Percentiles rank a stretch among this genome's conserved stretches.
These are phyloP conservation scores for Sugiyamaella smithiae DNA, from an alignment of 805 yeast genomes.

Conservation along the genomic window DNA sequence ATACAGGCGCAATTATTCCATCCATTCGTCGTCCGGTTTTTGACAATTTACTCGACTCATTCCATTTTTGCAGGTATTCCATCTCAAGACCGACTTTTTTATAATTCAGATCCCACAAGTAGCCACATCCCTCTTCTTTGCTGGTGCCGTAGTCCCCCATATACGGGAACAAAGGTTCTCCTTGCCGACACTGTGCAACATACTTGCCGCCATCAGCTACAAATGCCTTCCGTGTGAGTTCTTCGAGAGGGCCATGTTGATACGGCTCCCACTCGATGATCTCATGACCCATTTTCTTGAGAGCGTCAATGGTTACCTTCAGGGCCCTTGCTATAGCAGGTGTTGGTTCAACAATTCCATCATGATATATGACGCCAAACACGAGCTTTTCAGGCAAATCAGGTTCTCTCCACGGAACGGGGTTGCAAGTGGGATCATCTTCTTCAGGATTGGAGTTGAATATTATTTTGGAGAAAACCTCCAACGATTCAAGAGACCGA, in stretches of 20 bases:
- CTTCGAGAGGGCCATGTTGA: background rate
- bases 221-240: background rate
- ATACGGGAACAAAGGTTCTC: background rate
- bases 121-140: background rate
- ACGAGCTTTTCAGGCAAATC: slow-evolving; percentile 42
- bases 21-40: slow-evolving; percentile 15
- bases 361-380: slow-evolving; percentile 48
- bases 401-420: slow-evolving; percentile 49
- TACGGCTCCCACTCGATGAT: slow-evolving; percentile 21
- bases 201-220: background rate
- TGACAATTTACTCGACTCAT: background rate
- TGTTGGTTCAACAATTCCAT: slow-evolving; percentile 49
- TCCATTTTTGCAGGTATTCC: background rate
- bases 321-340: slow-evolving; percentile 46
- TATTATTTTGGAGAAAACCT: slow-evolving; percentile 45
- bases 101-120: background rate
- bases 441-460: slow-evolving; percentile 56
- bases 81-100: background rate
- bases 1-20: background rate
- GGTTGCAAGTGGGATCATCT: slow-evolving; percentile 46
- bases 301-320: slow-evolving; percentile 38
- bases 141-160: background rate
- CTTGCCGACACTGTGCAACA: background rate
- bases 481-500: slow-evolving; percentile 47
- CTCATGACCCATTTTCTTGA: slow-evolving; percentile 45